Evolutionary conservation across 2,329 filamentous ascomycete genomes (phyloP).

Genomic region (Didymella sp.): DNA sequence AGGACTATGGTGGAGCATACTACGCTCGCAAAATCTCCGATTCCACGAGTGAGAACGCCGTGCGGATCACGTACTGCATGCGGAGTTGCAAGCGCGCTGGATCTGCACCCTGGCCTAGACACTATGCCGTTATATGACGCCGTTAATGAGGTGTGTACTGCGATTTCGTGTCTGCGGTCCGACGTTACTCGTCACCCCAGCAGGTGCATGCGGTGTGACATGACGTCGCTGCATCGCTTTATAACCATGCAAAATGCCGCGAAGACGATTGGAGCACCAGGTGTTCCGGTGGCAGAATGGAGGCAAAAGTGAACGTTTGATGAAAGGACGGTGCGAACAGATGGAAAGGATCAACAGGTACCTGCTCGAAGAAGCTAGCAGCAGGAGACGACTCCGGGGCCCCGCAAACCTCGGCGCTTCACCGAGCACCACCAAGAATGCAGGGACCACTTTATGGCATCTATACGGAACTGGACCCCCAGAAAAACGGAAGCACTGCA

Average conservation of each 20-base stretch:
- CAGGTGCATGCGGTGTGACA: not conserved
- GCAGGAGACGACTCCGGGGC: constrained; percentile 7
- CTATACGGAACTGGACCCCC: not conserved
- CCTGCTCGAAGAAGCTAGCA: constrained; percentile 12
- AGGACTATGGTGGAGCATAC: not conserved
- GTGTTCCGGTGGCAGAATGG: not conserved
- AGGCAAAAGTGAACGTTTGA: not conserved
- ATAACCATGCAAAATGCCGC: too few species aligned
- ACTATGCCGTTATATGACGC: not conserved
- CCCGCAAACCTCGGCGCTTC: constrained; percentile 18
- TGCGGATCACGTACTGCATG: not conserved
- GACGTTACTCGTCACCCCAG: not conserved
- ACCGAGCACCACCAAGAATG: not conserved
- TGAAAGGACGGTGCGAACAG: not conserved
- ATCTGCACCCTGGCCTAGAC: not conserved
- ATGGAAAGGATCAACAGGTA: not conserved
- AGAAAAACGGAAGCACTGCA: not conserved
- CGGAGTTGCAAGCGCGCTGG: not conserved
- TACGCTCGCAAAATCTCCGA: not conserved
- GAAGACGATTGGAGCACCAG: not conserved
- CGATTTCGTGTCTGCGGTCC: not conserved
- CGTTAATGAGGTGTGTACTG: not conserved
- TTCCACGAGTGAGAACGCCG: not conserved
- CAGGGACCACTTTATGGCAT: not conserved
- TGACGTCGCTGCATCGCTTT: not conserved